Percentiles rank a stretch among this genome's conserved stretches.
Evolutionary conservation across 169 alveolate species (phyloP).

Genomic region (Babesia bovis): DNA sequence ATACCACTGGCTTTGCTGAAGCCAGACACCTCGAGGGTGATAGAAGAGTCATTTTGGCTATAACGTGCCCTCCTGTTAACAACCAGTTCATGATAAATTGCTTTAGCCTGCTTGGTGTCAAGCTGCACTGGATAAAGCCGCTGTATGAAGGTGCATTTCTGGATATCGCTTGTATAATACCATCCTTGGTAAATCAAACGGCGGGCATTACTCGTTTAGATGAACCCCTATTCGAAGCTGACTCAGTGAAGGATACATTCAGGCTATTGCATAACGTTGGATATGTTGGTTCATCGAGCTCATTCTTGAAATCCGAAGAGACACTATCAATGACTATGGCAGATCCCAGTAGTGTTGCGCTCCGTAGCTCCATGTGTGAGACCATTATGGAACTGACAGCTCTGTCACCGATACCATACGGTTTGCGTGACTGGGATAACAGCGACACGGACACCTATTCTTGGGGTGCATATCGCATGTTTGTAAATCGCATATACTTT

Average conservation of each 20-base stretch:
- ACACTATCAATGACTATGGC: constrained; percentile 1
- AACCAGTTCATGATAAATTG: constrained; percentile 28
- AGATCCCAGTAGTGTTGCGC: neutral
- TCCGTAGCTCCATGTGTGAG: neutral
- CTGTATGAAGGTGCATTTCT: neutral
- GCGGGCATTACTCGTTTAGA: neutral
- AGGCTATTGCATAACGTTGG: neutral
- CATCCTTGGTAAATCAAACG: neutral
- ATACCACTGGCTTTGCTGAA: neutral
- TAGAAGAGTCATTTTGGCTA: constrained; percentile 14
- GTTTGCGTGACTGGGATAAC: neutral
- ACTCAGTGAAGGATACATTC: neutral
- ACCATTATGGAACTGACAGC: constrained; percentile 8
- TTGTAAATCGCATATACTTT: constrained; percentile 30
- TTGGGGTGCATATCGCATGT: constrained; percentile 17
- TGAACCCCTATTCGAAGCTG: neutral
- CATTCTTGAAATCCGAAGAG: constrained; percentile 7
- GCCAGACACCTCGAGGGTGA: neutral
- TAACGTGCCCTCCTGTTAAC: constrained; percentile 34
- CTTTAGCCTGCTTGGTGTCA: constrained; percentile 19
- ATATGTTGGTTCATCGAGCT: neutral
- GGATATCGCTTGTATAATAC: constrained; percentile 12
- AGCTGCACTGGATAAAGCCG: constrained; percentile 18
- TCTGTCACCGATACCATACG: neutral
- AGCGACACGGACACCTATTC: neutral